Evolutionary conservation across 2,329 filamentous ascomycete species (phyloP).

Genomic region (Emergomyces pasteurianus): DNA sequence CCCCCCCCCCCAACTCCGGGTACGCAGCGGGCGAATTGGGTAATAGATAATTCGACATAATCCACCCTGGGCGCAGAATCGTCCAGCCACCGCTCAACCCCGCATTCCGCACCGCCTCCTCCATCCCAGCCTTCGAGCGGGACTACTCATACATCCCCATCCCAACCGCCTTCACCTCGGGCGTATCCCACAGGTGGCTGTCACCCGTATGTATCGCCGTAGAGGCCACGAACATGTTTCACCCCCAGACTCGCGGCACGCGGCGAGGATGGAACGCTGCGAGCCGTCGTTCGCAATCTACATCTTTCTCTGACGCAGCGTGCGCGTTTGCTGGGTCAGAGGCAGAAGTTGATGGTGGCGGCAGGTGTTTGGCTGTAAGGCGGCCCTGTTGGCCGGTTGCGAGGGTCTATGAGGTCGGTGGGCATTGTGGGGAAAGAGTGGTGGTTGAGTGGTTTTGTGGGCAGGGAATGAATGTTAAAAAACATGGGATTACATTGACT

Average conservation of each 20-base stretch:
- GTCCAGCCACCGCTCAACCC: neutral
- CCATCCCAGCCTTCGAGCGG: neutral
- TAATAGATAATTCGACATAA: neutral
- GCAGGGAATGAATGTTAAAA: too few species aligned
- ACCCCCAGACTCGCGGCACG: neutral
- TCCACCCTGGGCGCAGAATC: neutral
- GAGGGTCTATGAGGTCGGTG: neutral
- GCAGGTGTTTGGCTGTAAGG: neutral
- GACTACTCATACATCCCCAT: neutral
- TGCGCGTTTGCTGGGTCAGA: neutral
- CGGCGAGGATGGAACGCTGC: neutral
- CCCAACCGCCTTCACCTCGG: neutral
- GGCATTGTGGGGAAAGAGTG: neutral
- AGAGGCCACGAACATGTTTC: neutral
- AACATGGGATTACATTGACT: too few species aligned
- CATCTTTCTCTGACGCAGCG: neutral
- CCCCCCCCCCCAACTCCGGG: neutral
- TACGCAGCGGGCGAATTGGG: neutral
- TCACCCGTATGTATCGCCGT: neutral
- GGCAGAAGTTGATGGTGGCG: neutral
- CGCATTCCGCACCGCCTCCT: neutral
- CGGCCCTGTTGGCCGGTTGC: neutral
- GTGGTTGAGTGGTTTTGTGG: too few species aligned
- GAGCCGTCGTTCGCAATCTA: neutral
- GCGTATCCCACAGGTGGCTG: neutral